Evolutionary conservation across 129 eudicot species (phyloP), one percentile per base, ranked within the genome.

Genomic region (Calendula officinalis): DNA sequence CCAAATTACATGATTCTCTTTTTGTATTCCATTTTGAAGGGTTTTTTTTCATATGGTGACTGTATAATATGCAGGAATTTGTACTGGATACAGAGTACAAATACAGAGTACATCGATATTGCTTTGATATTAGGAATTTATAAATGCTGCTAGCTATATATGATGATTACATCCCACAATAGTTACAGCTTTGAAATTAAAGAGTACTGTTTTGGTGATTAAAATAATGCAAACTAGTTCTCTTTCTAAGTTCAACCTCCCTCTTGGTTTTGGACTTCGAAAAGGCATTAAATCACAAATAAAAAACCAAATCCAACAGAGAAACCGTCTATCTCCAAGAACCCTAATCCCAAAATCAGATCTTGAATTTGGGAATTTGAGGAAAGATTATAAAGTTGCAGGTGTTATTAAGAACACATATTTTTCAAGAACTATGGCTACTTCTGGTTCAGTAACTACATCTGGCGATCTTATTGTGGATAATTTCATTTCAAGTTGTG

Each of bases 391-490:
- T 5, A 44, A 49, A 64, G 62, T 71, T 67, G 71, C 75, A 34
- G 71, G 78, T 9, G 62, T 51, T 56, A 13, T 42, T 2, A 69
- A 58, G 37, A 67, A 16, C 40, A 16, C 37, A 2, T 47, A 13
- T 57, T 48, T 62, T 63, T 17, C 51, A 66, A 73, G 45, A 64
- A 32, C 58, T 35, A 86, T 86, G 97, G 85, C 95, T 46, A 77
- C 95, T 70, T 80, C 95, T 48, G 86, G 85, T 56, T 79, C 95
- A 6, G 68, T 67, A n/a, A 49, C 84, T 41, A 80, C 86, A 2
- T 70, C 92, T 8, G 86, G 90, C 17, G 97, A 90, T 75, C 43
- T 86, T 47, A 55, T 86, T 58, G 83, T 82, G 48, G 97, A 90
- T 52, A 82, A 50, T 74, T 73, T 81, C 5, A 49, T 84, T 9